phyloP scores from a whole-genome alignment of 225 moss, liverwort and hornwort genomes.

The Marchantia paleacea region DNA sequence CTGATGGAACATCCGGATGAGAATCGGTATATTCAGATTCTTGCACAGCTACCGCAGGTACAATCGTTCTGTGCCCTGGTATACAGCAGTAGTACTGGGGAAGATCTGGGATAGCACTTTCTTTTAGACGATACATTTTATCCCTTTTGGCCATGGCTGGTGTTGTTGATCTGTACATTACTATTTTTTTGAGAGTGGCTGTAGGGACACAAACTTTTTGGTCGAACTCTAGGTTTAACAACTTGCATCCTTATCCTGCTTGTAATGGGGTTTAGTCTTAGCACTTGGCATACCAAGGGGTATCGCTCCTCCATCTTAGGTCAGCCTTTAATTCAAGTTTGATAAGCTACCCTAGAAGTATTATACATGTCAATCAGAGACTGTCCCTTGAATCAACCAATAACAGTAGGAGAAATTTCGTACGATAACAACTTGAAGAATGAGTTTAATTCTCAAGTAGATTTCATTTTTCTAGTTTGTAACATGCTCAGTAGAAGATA shows the following conservation, averaged over 20 bases:
- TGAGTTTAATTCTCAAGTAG: background rate
- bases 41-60: constrained; percentile 79
- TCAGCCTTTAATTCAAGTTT: constrained; percentile 12
- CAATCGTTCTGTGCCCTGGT: constrained; percentile 91
- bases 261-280: constrained; percentile 14
- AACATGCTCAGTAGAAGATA: constrained; percentile 12
- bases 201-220: background rate
- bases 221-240: background rate
- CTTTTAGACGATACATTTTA: background rate
- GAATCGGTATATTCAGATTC: constrained; percentile 72
- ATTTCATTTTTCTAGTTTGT: constrained; percentile 21
- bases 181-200: constrained; percentile 16
- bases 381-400: constrained; percentile 24
- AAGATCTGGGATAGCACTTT: constrained; percentile 1
- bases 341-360: constrained; percentile 14
- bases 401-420: constrained; percentile 8
- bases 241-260: constrained; percentile 2
- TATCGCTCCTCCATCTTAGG: background rate
- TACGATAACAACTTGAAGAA: constrained; percentile 14
- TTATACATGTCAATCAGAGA: constrained; percentile 5
- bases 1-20: constrained; percentile 85
- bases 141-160: constrained; percentile 14
- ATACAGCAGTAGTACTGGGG: constrained; percentile 42
- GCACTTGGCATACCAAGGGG: constrained; percentile 5
- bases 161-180: constrained; percentile 30